Conservation (phyloP, 139 green algal genomes). For the Medakamo hakoo region DNA sequence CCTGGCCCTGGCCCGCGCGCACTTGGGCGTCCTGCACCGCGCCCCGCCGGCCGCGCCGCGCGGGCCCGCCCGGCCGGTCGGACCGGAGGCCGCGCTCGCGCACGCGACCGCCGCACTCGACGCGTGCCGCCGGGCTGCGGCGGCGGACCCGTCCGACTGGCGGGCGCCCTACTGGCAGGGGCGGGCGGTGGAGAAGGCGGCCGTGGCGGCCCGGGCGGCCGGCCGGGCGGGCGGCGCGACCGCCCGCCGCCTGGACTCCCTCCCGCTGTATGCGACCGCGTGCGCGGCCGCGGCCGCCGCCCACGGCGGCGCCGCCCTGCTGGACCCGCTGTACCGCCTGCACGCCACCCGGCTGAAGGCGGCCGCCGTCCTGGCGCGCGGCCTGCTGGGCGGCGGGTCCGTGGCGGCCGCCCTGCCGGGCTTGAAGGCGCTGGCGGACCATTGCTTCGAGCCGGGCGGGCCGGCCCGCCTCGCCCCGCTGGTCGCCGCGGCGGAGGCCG, state of each 20-base stretch:
- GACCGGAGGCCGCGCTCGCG: neutral
- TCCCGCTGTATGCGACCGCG: too few species aligned
- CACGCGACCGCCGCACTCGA: neutral
- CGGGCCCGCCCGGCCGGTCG: too few species aligned
- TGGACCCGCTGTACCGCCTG: slow-evolving; percentile 17
- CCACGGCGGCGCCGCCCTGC: neutral
- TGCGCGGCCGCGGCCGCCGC: neutral
- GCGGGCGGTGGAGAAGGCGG: neutral
- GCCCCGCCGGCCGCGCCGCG: too few species aligned
- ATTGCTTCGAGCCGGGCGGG: too few species aligned
- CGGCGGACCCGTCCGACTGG: neutral
- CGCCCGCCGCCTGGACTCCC: neutral
- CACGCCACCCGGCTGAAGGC: slow-evolving; percentile 10
- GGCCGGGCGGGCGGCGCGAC: neutral
- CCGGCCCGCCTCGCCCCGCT: too few species aligned
- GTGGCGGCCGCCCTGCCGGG: neutral
- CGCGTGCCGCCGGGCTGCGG: neutral
- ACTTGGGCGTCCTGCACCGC: neutral
- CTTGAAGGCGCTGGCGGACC: neutral
- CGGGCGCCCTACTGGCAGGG: too few species aligned
- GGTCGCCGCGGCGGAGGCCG: too few species aligned
- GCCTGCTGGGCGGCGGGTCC: neutral
- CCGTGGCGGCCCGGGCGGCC: too few species aligned
- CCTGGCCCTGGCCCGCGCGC: neutral
- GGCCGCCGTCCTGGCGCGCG: neutral